A percentile compares a stretch with the other conserved stretches of the same genome.
Conservation (phyloP, 2,329 filamentous ascomycete species). For the Colletotrichum nymphaeae region DNA sequence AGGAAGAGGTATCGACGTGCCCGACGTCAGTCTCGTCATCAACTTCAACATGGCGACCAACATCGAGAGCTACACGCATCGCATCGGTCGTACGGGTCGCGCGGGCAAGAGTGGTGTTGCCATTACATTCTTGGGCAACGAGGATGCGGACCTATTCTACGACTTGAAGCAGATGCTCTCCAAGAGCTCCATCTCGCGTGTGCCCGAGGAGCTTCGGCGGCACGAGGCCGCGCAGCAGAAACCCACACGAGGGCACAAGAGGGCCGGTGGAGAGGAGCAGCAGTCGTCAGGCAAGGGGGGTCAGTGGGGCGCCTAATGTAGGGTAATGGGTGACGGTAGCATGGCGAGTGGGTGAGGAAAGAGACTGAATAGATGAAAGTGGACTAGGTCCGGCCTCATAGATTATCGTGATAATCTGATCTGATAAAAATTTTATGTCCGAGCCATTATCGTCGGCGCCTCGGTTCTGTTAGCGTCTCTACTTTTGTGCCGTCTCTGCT, state of each 20-base stretch:
- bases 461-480: conserved; percentile 21
- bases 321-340: conserved; percentile 28
- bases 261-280: conserved; percentile 39
- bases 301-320: conserved; percentile 29
- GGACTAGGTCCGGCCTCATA: conserved; percentile 16
- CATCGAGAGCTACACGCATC: conserved; percentile 96
- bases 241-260: conserved; percentile 50
- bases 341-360: conserved; percentile 22
- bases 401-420: conserved; percentile 36
- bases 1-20: conserved; percentile 96
- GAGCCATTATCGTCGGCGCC: conserved; percentile 24
- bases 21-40: conserved; percentile 91
- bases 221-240: conserved; percentile 94
- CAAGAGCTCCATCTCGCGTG: conserved; percentile 88
- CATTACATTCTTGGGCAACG: conserved; percentile 92
- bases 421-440: conserved; percentile 27
- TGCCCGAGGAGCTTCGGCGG: conserved; percentile 90
- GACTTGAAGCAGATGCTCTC: conserved; percentile 95
- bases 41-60: conserved; percentile 98
- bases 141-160: conserved; percentile 91
- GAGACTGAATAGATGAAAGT: conserved; percentile 14
- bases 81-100: conserved; percentile 96
- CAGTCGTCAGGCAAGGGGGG: conserved; percentile 30
- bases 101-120: conserved; percentile 96
- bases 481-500: not conserved